Conservation (phyloP, 2,329 filamentous ascomycete species). For the Xylariaceae sp. region DNA sequence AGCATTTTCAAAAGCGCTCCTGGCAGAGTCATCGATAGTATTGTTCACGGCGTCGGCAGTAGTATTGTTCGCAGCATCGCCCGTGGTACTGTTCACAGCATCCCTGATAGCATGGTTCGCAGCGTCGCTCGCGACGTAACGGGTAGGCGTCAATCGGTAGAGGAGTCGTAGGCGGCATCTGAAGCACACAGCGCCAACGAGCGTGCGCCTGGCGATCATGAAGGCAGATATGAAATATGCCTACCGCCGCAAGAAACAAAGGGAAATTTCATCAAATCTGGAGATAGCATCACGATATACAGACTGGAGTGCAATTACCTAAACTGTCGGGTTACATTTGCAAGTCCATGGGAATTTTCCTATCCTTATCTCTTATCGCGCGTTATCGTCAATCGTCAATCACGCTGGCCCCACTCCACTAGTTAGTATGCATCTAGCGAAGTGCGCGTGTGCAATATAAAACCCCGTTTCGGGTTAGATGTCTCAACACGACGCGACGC, state of each 20-base stretch:
- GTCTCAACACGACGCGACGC: not conserved
- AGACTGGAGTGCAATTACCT: not conserved
- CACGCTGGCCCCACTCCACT: no score
- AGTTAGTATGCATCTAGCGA: not conserved
- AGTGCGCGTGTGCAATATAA: not conserved
- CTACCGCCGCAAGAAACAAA: not conserved
- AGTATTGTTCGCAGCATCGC: not conserved
- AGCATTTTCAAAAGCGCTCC: not conserved
- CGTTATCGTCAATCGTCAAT: no score
- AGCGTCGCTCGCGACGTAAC: no score
- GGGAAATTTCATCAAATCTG: not conserved
- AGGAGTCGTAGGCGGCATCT: slow-evolving; percentile 38
- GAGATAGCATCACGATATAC: not conserved
- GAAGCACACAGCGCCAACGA: slow-evolving; percentile 38
- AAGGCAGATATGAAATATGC: slow-evolving; percentile 24
- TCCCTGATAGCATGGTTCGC: slow-evolving; percentile 8
- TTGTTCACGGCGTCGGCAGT: not conserved
- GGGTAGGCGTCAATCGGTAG: slow-evolving; percentile 14
- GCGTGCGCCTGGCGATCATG: slow-evolving; percentile 36
- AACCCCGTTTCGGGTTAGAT: not conserved
- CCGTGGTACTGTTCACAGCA: no score
- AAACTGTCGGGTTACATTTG: not conserved
- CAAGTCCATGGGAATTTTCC: not conserved
- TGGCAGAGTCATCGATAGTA: not conserved
- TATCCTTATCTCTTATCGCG: not conserved